These are phyloP conservation scores for Tetradesmus obliquus DNA, from an alignment of 139 green algal genomes.

Conservation along the genomic window DNA sequence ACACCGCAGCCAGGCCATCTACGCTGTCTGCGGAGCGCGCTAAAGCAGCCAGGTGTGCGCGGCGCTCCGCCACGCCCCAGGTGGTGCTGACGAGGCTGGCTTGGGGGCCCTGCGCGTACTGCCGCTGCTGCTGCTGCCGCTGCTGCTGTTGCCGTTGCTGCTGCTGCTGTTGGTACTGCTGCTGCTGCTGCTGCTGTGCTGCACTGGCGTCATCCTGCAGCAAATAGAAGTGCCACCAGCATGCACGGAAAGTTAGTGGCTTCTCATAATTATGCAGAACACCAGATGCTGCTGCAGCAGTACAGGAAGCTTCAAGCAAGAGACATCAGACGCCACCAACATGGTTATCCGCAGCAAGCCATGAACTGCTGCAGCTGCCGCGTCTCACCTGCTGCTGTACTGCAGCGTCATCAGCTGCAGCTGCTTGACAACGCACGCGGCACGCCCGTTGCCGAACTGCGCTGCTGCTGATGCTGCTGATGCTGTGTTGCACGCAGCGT, in stretches of 20 bases:
- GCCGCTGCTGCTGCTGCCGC: conserved; percentile 21
- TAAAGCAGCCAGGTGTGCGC: conserved; percentile 6
- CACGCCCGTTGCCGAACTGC: neutral
- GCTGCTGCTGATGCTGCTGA: neutral
- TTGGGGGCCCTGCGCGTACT: neutral
- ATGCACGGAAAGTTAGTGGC: too few species aligned
- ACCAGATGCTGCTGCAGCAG: too few species aligned
- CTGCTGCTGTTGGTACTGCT: neutral
- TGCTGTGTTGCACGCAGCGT: neutral
- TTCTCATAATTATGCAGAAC: too few species aligned
- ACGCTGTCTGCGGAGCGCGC: conserved; percentile 20
- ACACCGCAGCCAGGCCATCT: conserved; percentile 14
- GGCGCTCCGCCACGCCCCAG: conserved; percentile 30
- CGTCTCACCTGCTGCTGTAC: neutral
- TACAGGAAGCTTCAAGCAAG: too few species aligned
- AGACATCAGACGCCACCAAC: too few species aligned
- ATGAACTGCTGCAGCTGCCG: neutral
- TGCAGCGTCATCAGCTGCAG: neutral
- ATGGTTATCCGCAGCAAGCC: neutral
- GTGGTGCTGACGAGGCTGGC: neutral
- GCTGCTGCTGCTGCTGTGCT: neutral
- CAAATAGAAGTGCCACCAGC: neutral
- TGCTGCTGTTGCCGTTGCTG: neutral
- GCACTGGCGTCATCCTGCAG: neutral
- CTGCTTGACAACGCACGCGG: neutral